Conservation (phyloP, 148 eudicot genomes). For the Vaccinium vitisidaea region DNA sequence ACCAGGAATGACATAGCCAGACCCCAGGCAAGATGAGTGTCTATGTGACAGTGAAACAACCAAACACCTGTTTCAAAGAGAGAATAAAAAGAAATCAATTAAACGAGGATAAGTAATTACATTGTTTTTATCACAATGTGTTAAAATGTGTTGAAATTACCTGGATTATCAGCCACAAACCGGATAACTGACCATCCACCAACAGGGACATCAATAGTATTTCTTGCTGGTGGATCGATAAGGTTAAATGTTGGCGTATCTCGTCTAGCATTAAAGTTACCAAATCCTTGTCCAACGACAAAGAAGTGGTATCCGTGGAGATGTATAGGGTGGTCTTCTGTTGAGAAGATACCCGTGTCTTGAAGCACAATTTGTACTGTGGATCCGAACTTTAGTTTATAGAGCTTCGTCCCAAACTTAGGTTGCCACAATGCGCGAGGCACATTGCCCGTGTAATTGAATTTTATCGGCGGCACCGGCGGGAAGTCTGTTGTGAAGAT, state of each 20-base stretch:
- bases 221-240: slow-evolving; percentile 8
- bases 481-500: slow-evolving; percentile 74
- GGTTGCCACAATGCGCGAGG: slow-evolving; percentile 66
- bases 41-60: slow-evolving; percentile 3
- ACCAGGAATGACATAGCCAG: slow-evolving; percentile 68
- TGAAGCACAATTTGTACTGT: slow-evolving; percentile 41
- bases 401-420: slow-evolving; percentile 51
- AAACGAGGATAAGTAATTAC: background rate
- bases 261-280: slow-evolving; percentile 36
- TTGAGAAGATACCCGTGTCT: slow-evolving; percentile 36
- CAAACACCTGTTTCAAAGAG: background rate
- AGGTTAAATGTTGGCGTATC: slow-evolving; percentile 35
- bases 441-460: slow-evolving; percentile 71
- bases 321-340: slow-evolving; percentile 53
- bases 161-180: slow-evolving; percentile 19
- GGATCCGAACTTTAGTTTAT: slow-evolving; percentile 42
- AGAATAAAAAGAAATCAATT: background rate
- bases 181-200: slow-evolving; percentile 21
- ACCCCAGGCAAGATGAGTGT: slow-evolving; percentile 27
- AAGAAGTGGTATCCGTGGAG: slow-evolving; percentile 51
- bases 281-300: slow-evolving; percentile 44
- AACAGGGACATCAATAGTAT: slow-evolving; percentile 14
- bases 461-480: slow-evolving; percentile 58
- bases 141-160: slow-evolving; percentile 2
- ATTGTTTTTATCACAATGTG: background rate